Conservation (phyloP, 2,329 filamentous ascomycete species). For the Amesomyces nigricolor region DNA sequence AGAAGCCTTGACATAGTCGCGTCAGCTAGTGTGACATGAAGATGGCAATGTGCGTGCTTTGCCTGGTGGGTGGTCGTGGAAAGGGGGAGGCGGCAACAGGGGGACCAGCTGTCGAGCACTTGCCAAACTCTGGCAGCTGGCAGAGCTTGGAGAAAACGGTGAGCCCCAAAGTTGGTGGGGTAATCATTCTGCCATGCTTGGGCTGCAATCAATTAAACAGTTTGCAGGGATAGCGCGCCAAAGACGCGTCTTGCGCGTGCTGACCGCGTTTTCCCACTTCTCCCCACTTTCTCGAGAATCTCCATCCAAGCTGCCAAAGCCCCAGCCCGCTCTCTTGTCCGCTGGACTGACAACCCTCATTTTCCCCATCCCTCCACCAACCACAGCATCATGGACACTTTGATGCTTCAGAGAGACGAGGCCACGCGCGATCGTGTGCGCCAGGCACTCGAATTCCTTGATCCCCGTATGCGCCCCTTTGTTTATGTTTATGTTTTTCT, state of each 20-base stretch:
- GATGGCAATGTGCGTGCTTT: too few relatives aligned
- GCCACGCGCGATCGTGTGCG: conserved; percentile 77
- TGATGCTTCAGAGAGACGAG: conserved; percentile 71
- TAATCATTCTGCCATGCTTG: not conserved
- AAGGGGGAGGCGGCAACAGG: too few relatives aligned
- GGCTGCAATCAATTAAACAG: conserved; percentile 25
- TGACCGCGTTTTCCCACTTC: conserved; percentile 21
- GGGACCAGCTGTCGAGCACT: too few relatives aligned
- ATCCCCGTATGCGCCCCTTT: conserved; percentile 63
- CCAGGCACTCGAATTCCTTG: conserved; percentile 85
- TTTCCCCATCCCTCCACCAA: conserved; percentile 3
- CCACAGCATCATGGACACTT: conserved; percentile 57
- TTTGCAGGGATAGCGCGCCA: conserved; percentile 20
- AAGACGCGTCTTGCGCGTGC: conserved; percentile 21
- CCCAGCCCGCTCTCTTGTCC: not conserved
- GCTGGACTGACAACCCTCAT: not conserved
- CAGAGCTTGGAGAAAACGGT: not conserved
- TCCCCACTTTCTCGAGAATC: conserved; percentile 14
- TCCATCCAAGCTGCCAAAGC: not conserved
- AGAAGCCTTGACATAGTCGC: too few relatives aligned
- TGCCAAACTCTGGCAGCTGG: not conserved
- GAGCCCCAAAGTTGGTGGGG: not conserved
- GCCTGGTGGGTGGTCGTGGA: too few relatives aligned
- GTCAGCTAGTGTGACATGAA: too few relatives aligned
- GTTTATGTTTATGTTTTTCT: conserved; percentile 20